Evolutionary conservation across 2,329 filamentous ascomycete genomes (phyloP).

Genomic region (Xylaria sp.): DNA sequence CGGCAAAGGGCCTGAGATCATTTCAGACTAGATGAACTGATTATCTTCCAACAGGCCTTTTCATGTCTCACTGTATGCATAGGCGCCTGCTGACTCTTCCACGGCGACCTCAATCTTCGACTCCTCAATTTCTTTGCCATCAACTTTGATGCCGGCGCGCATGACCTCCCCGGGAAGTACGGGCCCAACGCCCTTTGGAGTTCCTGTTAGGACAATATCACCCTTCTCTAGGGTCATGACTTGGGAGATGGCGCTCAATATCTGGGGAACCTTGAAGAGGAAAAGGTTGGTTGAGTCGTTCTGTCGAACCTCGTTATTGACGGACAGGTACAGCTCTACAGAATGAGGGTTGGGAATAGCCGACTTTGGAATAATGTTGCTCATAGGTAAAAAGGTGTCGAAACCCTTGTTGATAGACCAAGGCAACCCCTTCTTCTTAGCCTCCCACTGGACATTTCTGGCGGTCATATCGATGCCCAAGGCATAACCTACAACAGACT

Average conservation of each 20-base stretch:
- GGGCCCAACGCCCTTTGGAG: slow-evolving; percentile 91
- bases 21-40: not conserved
- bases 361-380: slow-evolving; percentile 80
- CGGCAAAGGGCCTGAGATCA: not conserved
- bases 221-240: slow-evolving; percentile 95
- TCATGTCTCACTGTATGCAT: slow-evolving; percentile 79
- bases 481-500: slow-evolving; percentile 72
- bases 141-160: slow-evolving; percentile 81
- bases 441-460: slow-evolving; percentile 93
- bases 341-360: slow-evolving; percentile 88
- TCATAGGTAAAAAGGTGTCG: slow-evolving; percentile 94
- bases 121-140: slow-evolving; percentile 85
- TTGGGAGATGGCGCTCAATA: slow-evolving; percentile 89
- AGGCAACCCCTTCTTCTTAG: slow-evolving; percentile 94
- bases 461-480: slow-evolving; percentile 97
- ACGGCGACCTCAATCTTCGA: slow-evolving; percentile 85
- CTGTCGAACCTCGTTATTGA: slow-evolving; percentile 83
- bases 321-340: slow-evolving; percentile 83
- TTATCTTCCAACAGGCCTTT: not conserved
- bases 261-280: slow-evolving; percentile 88
- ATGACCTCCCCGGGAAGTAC: slow-evolving; percentile 89
- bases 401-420: slow-evolving; percentile 98
- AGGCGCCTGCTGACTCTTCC: slow-evolving; percentile 79
- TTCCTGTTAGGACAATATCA: slow-evolving; percentile 95
- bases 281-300: slow-evolving; percentile 91